Conservation (phyloP, 305 asterid species). For the Solanum chacoense region DNA sequence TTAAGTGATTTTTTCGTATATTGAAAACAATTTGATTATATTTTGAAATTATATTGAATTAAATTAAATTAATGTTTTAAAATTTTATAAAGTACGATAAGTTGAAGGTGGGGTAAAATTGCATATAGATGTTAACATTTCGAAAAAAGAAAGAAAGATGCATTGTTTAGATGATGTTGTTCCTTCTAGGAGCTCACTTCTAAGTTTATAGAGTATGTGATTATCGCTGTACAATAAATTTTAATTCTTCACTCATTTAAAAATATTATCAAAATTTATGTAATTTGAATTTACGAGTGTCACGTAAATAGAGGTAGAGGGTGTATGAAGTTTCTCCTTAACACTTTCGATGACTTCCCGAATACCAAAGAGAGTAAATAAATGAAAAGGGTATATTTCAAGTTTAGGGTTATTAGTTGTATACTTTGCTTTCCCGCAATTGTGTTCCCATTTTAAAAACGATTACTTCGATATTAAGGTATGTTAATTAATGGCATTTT, state of each 20-base stretch:
- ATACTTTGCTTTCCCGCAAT: conserved; percentile 2
- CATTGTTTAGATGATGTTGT: background rate
- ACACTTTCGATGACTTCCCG: background rate
- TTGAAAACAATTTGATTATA: no score
- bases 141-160: accelerated
- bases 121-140: no score
- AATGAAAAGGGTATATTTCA: background rate
- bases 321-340: background rate
- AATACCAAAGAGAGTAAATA: background rate
- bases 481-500: background rate
- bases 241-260: background rate
- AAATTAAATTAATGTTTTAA: no score
- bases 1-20: background rate
- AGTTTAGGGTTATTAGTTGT: background rate
- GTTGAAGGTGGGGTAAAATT: background rate
- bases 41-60: no score
- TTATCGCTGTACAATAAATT: no score
- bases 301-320: background rate
- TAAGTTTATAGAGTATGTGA: background rate
- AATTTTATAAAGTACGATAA: no score
- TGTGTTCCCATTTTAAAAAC: background rate
- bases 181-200: background rate
- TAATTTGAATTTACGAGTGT: background rate
- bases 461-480: background rate
- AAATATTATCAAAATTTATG: accelerated